A percentile compares a stretch with the other conserved stretches of the same genome.
phyloP scores from a whole-genome alignment of 2,329 filamentous ascomycete species.

The Nigrograna mackinnonii region DNA sequence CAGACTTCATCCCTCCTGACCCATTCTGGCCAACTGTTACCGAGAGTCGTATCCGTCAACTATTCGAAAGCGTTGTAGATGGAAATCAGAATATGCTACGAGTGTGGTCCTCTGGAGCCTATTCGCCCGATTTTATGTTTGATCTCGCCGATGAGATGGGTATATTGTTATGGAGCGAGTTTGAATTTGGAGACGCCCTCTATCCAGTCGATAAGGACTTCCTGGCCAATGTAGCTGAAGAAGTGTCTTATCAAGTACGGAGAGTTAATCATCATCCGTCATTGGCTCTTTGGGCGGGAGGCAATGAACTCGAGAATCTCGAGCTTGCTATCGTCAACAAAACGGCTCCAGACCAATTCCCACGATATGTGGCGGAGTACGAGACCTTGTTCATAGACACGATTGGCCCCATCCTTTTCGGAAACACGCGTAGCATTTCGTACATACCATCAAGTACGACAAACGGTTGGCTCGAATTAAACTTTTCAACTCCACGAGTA shows the following conservation, averaged over 20 bases:
- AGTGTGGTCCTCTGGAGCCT: conserved; percentile 64
- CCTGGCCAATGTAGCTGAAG: conserved; percentile 58
- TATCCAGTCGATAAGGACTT: conserved; percentile 61
- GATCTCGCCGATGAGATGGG: conserved; percentile 63
- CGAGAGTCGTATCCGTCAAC: conserved; percentile 50
- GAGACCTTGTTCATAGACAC: conserved; percentile 61
- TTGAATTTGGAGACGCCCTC: conserved; percentile 64
- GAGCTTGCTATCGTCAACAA: conserved; percentile 48
- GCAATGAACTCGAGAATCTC: conserved; percentile 64
- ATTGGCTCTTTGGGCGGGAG: conserved; percentile 44
- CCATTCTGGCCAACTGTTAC: conserved; percentile 66
- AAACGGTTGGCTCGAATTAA: conserved; percentile 60
- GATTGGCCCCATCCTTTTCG: conserved; percentile 60
- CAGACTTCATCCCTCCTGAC: conserved; percentile 63
- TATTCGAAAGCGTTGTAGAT: conserved; percentile 59
- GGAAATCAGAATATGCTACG: conserved; percentile 69
- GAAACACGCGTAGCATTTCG: conserved; percentile 62
- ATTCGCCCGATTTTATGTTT: conserved; percentile 65
- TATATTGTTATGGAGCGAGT: conserved; percentile 65
- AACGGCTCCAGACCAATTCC: conserved; percentile 47
- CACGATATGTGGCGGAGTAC: conserved; percentile 55
- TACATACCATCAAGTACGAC: conserved; percentile 65
- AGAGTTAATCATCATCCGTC: conserved; percentile 62
- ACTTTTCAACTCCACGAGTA: conserved; percentile 56
- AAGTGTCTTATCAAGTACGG: conserved; percentile 64